Evolutionary conservation across 805 yeast genomes (phyloP), one percentile per base, ranked within the genome.

Genomic region (Sugiyamaella mastotermitis): DNA sequence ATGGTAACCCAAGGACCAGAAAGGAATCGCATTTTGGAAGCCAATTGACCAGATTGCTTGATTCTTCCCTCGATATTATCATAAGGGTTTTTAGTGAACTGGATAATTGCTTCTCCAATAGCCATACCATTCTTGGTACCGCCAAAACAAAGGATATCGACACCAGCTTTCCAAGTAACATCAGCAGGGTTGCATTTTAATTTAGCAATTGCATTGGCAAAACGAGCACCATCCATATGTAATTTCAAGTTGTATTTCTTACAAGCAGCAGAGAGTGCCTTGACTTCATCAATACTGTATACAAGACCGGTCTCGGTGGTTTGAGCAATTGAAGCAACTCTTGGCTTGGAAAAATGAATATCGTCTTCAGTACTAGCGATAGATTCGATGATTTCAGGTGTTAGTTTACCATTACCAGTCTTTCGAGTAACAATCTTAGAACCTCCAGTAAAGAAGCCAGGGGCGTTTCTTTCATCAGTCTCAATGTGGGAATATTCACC

Each of bases 171-270:
- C 38, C 38, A 35, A 5, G 38, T 24, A 15, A 35, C 26, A 5
- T 35, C 38, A 14, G 38, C 38, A 11, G 38, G 30, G 14, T 19
- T 24, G 14, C 38, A 35, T 3, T 35, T 35, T 11, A 35, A 16
- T 15, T 23, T 25, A 26, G 38, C 38, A 35, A 21, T 17, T 4
- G 38, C 38, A 25, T 35, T 35, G 7, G 38, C 31, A 35, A 35
- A 35, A 15, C 38, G 31, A 17, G 38, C 38, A 25, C 38, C 38
- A 10, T 35, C 38, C 38, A 35, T 35, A 15, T 35, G 38, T 11
- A 35, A 23, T 23, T 35, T 35, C 5, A 35, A 15, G 13, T 32
- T 32, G 29, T 24, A 24, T 27, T 24, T 17, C 8, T 20, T 16
- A 25, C 38, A 35, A 4, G 18, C 38, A 14, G 3, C 28, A 5